phyloP scores from a whole-genome alignment of 2,329 filamentous ascomycete genomes.

The Coniochaeta prunicola region DNA sequence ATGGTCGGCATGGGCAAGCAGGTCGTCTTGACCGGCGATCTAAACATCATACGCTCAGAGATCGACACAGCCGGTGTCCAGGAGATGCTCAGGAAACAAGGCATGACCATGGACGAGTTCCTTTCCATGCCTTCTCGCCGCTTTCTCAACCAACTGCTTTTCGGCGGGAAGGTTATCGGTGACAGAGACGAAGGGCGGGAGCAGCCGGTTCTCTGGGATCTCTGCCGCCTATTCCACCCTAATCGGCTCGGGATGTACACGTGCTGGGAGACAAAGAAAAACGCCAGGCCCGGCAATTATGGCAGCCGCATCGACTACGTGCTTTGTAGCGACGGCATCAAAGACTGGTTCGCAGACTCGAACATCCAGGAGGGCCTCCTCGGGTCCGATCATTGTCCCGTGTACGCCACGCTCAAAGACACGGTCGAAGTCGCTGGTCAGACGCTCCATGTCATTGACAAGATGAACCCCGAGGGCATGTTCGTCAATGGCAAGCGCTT shows the following conservation, averaged over 20 bases:
- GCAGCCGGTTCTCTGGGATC: slow-evolving; percentile 69
- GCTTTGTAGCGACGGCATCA: slow-evolving; percentile 72
- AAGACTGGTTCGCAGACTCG: slow-evolving; percentile 68
- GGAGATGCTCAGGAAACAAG: slow-evolving; percentile 65
- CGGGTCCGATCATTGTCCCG: slow-evolving; percentile 95
- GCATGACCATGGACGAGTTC: slow-evolving; percentile 63
- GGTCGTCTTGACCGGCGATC: slow-evolving; percentile 78
- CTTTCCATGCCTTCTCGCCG: slow-evolving; percentile 64
- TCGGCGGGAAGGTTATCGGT: slow-evolving; percentile 61
- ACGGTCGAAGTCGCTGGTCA: slow-evolving; percentile 42
- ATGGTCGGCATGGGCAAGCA: slow-evolving; percentile 72
- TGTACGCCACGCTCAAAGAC: slow-evolving; percentile 69
- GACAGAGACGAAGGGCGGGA: slow-evolving; percentile 63
- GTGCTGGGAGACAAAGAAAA: slow-evolving; percentile 92
- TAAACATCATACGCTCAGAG: slow-evolving; percentile 68
- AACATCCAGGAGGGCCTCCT: slow-evolving; percentile 91
- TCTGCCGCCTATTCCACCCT: slow-evolving; percentile 76
- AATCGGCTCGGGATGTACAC: slow-evolving; percentile 87
- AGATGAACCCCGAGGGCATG: slow-evolving; percentile 70
- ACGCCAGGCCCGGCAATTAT: slow-evolving; percentile 91
- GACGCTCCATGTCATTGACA: slow-evolving; percentile 53
- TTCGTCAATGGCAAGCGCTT: slow-evolving; percentile 61
- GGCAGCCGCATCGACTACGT: slow-evolving; percentile 93
- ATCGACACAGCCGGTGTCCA: slow-evolving; percentile 70
- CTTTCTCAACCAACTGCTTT: slow-evolving; percentile 79